Percentiles rank a stretch among this genome's conserved stretches.
These are phyloP conservation scores for Viola odorata DNA, from an alignment of 345 rosid species.

Conservation along the genomic window DNA sequence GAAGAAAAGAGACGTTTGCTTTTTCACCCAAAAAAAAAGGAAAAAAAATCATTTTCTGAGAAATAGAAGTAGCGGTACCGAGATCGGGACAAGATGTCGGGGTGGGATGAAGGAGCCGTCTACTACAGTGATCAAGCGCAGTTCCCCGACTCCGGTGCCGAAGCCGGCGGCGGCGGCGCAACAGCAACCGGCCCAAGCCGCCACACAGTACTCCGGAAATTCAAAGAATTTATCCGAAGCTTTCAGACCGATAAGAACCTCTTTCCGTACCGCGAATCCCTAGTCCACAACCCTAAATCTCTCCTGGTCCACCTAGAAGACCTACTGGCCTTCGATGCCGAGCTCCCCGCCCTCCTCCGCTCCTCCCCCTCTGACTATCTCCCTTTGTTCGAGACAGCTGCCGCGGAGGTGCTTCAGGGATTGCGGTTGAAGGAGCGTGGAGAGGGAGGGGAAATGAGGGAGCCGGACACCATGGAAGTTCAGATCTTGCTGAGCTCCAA, in stretches of 20 bases:
- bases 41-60: neutral
- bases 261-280: slow-evolving; percentile 81
- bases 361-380: slow-evolving; percentile 75
- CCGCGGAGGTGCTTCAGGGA: slow-evolving; percentile 75
- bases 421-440: slow-evolving; percentile 66
- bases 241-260: slow-evolving; percentile 68
- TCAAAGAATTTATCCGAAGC: slow-evolving; percentile 83
- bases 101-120: slow-evolving; percentile 89
- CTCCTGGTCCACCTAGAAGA: slow-evolving; percentile 74
- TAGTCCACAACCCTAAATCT: slow-evolving; percentile 62
- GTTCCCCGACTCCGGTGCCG: slow-evolving; percentile 59
- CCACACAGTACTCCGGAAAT: slow-evolving; percentile 64
- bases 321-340: slow-evolving; percentile 70
- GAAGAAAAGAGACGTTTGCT: neutral
- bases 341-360: slow-evolving; percentile 74
- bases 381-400: slow-evolving; percentile 87
- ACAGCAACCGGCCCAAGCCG: slow-evolving; percentile 41
- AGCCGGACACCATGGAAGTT: slow-evolving; percentile 54
- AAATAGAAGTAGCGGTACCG: neutral
- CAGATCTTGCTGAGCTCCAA: slow-evolving; percentile 78
- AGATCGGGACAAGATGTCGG: slow-evolving; percentile 49
- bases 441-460: slow-evolving; percentile 80
- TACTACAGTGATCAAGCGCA: slow-evolving; percentile 93
- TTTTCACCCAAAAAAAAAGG: neutral
- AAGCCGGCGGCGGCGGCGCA: slow-evolving; percentile 7